Percentiles rank a stretch among this genome's conserved stretches.
These are phyloP conservation scores for Zygosaccharomyces pseudorouxii DNA, from an alignment of 805 yeast species.

Conservation along the genomic window DNA sequence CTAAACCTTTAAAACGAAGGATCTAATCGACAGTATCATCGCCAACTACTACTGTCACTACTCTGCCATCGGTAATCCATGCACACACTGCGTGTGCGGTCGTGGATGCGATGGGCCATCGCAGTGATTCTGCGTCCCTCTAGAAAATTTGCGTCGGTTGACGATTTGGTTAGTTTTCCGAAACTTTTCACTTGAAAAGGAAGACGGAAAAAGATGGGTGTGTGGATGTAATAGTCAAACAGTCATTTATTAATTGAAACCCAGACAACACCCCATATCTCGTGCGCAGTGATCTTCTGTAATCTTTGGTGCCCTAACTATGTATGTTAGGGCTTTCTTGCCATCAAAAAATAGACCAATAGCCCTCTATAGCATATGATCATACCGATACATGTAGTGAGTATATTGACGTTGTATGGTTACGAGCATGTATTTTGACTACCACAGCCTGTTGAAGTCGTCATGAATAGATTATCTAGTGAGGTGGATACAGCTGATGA, in stretches of 20 bases:
- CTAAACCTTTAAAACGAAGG: neutral
- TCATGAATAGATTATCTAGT: neutral
- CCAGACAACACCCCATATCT: no score
- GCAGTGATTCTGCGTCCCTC: neutral
- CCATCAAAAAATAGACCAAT: no score
- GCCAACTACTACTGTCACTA: neutral
- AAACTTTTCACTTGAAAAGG: neutral
- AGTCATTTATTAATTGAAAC: neutral
- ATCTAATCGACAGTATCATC: neutral
- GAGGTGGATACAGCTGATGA: slow-evolving; percentile 9
- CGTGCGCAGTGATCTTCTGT: no score
- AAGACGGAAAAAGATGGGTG: neutral
- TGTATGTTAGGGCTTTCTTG: no score
- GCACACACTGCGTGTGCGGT: neutral
- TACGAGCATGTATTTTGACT: no score
- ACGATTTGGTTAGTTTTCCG: neutral
- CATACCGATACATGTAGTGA: no score
- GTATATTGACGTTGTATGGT: no score
- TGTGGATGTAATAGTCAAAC: neutral
- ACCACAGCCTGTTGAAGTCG: neutral
- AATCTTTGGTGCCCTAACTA: no score
- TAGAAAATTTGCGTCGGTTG: slow-evolving; percentile 2
- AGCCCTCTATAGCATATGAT: no score
- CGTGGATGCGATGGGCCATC: slow-evolving; percentile 1
- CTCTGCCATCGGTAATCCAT: neutral